Percentiles rank a stretch among this genome's conserved stretches.
These are phyloP conservation scores for Sistotremastrum niveocremeum DNA, from an alignment of 768 basidiomycete species.

Conservation along the genomic window DNA sequence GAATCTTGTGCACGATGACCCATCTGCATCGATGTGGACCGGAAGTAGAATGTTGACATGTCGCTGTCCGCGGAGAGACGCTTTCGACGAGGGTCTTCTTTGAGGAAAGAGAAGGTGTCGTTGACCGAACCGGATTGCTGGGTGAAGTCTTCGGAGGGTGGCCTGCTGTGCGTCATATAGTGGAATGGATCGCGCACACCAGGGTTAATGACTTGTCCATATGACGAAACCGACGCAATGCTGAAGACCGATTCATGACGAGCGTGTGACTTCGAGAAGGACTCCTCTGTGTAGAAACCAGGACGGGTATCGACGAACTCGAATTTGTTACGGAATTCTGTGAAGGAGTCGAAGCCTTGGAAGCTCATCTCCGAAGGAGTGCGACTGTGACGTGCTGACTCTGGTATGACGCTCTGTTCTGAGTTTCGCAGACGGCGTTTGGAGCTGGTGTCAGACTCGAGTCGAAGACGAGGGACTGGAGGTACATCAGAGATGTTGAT, in stretches of 20 bases:
- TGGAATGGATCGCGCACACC: conserved; percentile 65
- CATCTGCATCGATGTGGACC: conserved; percentile 20
- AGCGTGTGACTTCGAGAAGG: conserved; percentile 22
- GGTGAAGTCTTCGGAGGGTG: conserved; percentile 44
- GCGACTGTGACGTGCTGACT: conserved; percentile 19
- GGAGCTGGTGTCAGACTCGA: conserved; percentile 33
- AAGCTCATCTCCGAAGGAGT: conserved; percentile 48
- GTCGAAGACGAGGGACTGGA: conserved; percentile 16
- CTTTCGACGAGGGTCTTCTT: conserved; percentile 23
- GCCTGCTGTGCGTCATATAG: conserved; percentile 42
- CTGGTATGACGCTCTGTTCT: background rate
- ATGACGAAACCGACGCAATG: conserved; percentile 70
- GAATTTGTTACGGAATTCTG: conserved; percentile 67
- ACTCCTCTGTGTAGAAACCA: conserved; percentile 36
- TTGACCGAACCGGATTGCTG: conserved; percentile 43
- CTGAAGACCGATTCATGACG: conserved; percentile 52
- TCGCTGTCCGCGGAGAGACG: conserved; percentile 55
- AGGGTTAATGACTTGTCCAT: conserved; percentile 49
- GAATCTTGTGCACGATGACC: conserved; percentile 51
- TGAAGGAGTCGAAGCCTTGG: conserved; percentile 58
- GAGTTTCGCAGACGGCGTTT: conserved; percentile 17
- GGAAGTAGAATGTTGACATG: conserved; percentile 67
- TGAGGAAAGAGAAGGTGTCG: conserved; percentile 60
- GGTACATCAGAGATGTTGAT: conserved; percentile 22
- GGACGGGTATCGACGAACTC: conserved; percentile 54